phyloP scores from a whole-genome alignment of 2,329 filamentous ascomycete species.

The Thelonectria olida region DNA sequence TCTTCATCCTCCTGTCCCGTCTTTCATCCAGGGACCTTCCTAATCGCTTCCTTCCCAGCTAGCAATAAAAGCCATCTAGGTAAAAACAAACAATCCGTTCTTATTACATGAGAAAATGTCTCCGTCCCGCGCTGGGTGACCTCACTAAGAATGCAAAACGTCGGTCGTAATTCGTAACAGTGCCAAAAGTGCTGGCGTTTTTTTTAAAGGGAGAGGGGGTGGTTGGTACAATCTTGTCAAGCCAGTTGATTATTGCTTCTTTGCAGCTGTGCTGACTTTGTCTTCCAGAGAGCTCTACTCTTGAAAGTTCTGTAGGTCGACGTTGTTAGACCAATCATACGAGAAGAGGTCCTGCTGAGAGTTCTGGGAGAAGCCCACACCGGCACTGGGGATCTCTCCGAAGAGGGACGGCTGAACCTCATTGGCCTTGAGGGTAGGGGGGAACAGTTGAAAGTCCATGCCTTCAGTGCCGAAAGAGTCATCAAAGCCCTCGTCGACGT shows the following conservation, averaged over 20 bases:
- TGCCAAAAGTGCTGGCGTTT: constrained; percentile 24
- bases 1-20: constrained; percentile 11
- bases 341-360: constrained; percentile 61
- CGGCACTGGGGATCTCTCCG: constrained; percentile 59
- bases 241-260: constrained; percentile 20
- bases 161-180: constrained; percentile 38
- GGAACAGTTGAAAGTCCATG: constrained; percentile 74
- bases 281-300: constrained; percentile 39
- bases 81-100: constrained; percentile 23
- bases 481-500: constrained; percentile 73
- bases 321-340: constrained; percentile 52
- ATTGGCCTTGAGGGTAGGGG: constrained; percentile 49
- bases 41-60: constrained; percentile 5
- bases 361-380: constrained; percentile 61
- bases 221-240: constrained; percentile 35
- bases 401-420: constrained; percentile 59
- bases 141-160: constrained; percentile 16
- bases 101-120: constrained; percentile 36
- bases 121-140: constrained; percentile 27
- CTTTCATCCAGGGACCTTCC: constrained; percentile 8
- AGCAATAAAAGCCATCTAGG: constrained; percentile 24
- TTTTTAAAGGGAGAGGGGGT: constrained; percentile 17
- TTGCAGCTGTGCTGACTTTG: neutral
- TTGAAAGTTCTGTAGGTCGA: constrained; percentile 45
- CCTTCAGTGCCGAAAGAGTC: constrained; percentile 58